phyloP scores from a whole-genome alignment of 305 asterid genomes.

The Rubia balearica region DNA sequence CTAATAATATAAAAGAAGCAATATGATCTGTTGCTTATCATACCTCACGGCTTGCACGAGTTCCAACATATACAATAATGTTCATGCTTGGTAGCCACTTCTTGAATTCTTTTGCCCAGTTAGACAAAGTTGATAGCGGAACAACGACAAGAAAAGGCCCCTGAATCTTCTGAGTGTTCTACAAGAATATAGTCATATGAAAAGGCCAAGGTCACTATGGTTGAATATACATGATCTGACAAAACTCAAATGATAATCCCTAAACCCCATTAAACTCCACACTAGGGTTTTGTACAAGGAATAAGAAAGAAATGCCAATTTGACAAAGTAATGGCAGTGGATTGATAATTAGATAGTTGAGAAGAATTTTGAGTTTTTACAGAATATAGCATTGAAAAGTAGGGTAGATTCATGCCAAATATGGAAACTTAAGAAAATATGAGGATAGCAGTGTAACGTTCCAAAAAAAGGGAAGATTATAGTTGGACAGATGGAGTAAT shows the following conservation, averaged over 20 bases:
- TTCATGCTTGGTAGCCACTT: conserved; percentile 97
- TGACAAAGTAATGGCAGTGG: neutral
- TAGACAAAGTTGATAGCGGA: conserved; percentile 92
- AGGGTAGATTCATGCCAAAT: neutral
- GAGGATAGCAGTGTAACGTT: neutral
- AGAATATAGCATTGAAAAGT: too few relatives aligned
- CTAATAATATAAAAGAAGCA: conserved; percentile 1
- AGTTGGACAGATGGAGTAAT: neutral
- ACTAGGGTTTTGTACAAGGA: neutral
- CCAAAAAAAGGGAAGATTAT: neutral
- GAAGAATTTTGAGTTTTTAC: neutral
- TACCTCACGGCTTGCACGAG: conserved; percentile 99
- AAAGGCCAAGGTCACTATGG: neutral
- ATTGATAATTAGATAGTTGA: neutral
- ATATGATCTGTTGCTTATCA: neutral
- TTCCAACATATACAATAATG: conserved; percentile 87
- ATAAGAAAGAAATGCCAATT: neutral
- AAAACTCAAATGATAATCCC: neutral
- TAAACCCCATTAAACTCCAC: neutral
- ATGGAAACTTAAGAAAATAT: neutral
- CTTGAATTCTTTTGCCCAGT: conserved; percentile 98
- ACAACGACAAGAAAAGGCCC: conserved; percentile 99
- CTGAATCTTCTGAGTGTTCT: conserved; percentile 89
- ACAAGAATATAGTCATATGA: conserved; percentile 28
- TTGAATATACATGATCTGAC: neutral